Percentiles rank a stretch among this genome's conserved stretches.
These are phyloP conservation scores for Gentiana straminea DNA, from an alignment of 257 asterid species.

Conservation along the genomic window DNA sequence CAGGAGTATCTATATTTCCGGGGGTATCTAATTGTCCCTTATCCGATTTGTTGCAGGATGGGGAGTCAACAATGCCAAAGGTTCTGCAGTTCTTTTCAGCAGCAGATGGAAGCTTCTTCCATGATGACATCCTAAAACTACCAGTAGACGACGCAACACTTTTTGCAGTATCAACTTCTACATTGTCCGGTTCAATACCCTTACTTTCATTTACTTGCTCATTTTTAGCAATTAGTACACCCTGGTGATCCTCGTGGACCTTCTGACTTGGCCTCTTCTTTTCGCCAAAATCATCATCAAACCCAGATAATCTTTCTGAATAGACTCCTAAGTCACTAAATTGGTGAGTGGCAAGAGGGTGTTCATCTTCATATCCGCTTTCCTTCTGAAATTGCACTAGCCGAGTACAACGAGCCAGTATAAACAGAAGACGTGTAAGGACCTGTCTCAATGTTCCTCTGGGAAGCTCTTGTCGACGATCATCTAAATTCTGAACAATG, in stretches of 20 bases:
- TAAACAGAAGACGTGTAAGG: conserved; percentile 81
- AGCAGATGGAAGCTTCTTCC: conserved; percentile 90
- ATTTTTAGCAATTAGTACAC: conserved; percentile 18
- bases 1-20: conserved; percentile 26
- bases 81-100: conserved; percentile 48
- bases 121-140: conserved; percentile 86
- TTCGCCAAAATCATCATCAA: conserved; percentile 17
- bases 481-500: conserved; percentile 87
- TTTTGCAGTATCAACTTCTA: conserved; percentile 56
- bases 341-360: conserved; percentile 54
- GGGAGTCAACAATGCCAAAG: conserved; percentile 36
- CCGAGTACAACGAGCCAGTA: conserved; percentile 90
- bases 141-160: conserved; percentile 63
- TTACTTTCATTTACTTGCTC: conserved; percentile 32
- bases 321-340: conserved; percentile 80
- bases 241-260: conserved; percentile 29
- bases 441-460: conserved; percentile 68
- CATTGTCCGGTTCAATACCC: conserved; percentile 8
- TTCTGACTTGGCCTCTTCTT: conserved; percentile 20
- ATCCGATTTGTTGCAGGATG: conserved; percentile 33
- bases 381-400: conserved; percentile 91
- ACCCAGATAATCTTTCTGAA: conserved; percentile 39
- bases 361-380: conserved; percentile 81
- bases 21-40: conserved; percentile 15
- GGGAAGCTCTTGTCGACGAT: conserved; percentile 85